phyloP scores from a whole-genome alignment of 2,329 filamentous ascomycete genomes.

The Exophiala bonariae region DNA sequence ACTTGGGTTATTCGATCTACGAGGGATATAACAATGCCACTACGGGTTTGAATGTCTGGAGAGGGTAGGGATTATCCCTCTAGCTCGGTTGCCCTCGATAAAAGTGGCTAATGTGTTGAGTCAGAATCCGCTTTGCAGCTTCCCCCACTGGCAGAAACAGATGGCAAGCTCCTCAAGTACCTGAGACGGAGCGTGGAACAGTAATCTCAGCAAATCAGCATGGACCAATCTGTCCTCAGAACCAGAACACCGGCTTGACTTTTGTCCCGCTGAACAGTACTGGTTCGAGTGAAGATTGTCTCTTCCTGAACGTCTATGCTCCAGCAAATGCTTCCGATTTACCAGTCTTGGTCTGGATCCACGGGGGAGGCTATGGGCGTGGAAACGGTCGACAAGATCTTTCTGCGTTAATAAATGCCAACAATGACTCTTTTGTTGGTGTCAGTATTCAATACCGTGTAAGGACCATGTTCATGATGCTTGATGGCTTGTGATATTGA shows the following conservation, averaged over 20 bases:
- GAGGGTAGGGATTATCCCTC: conserved; percentile 38
- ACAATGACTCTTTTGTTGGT: conserved; percentile 49
- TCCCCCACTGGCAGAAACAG: conserved; percentile 34
- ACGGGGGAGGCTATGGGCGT: conserved; percentile 40
- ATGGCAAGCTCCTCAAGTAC: conserved; percentile 36
- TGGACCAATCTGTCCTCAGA: conserved; percentile 36
- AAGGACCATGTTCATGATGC: conserved; percentile 18
- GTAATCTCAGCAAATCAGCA: conserved; percentile 31
- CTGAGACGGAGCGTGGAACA: conserved; percentile 27
- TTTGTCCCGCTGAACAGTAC: conserved; percentile 16
- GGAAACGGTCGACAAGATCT: conserved; percentile 36
- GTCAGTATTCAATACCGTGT: conserved; percentile 55
- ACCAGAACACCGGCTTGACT: conserved; percentile 22
- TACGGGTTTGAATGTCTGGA: conserved; percentile 46
- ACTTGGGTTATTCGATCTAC: conserved; percentile 50
- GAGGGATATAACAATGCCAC: conserved; percentile 42
- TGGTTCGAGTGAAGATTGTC: conserved; percentile 39
- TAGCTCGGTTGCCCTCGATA: neutral
- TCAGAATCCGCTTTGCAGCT: conserved; percentile 38
- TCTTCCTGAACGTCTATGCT: conserved; percentile 43
- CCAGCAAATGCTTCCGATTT: conserved; percentile 31
- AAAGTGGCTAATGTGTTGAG: conserved; percentile 12
- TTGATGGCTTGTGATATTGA: conserved; percentile 3
- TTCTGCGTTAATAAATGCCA: conserved; percentile 46
- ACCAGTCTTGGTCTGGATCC: conserved; percentile 43